Conservation (phyloP, 345 rosid genomes). For the Eucalyptus albens region DNA sequence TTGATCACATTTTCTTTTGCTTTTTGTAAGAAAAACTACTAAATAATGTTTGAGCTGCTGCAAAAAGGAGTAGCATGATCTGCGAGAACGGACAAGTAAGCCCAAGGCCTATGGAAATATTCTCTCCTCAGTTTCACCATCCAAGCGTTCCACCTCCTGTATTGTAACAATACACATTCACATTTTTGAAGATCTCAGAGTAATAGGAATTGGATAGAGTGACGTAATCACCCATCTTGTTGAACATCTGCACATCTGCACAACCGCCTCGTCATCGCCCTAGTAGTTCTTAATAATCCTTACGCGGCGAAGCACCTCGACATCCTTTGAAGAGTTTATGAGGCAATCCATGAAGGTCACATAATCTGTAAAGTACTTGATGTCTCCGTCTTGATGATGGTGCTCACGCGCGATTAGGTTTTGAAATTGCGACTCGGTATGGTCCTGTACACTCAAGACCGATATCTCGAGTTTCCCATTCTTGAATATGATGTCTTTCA, state of each 20-base stretch:
- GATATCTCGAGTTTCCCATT: neutral
- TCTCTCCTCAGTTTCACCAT: neutral
- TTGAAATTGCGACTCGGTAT: neutral
- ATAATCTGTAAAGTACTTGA: neutral
- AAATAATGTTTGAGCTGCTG: no score
- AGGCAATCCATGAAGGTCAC: neutral
- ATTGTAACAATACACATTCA: no score
- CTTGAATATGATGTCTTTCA: neutral
- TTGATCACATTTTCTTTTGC: no score
- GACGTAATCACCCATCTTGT: neutral
- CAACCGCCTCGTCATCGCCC: neutral
- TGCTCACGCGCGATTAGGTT: neutral
- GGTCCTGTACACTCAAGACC: neutral
- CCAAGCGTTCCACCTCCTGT: no score
- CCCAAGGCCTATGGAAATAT: neutral
- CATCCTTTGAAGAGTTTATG: neutral
- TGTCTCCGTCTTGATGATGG: neutral
- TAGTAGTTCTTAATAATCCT: neutral
- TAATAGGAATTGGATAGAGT: no score
- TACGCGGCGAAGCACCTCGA: fast-evolving
- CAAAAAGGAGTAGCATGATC: no score
- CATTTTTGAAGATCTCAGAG: fast-evolving
- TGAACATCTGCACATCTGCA: fast-evolving
- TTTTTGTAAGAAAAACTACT: no score
- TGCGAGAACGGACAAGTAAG: fast-evolving